Evolutionary conservation across 176 grass and related monocot species (phyloP).

Genomic region (Puccinellia tenuiflora): DNA sequence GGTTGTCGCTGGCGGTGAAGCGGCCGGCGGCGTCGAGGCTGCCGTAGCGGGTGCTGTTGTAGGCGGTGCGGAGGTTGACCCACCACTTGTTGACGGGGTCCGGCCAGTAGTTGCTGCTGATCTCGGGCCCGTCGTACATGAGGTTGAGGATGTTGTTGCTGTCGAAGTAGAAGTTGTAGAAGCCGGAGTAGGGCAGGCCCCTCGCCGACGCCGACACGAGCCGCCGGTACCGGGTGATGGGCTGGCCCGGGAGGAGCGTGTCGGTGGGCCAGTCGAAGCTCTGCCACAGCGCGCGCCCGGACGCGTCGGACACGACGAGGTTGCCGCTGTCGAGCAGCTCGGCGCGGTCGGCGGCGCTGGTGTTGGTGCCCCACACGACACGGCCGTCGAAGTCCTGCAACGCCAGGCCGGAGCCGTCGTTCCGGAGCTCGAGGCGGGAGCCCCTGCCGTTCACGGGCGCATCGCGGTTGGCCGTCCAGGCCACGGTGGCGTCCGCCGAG

Average conservation of each 20-base stretch:
- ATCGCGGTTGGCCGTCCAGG: conserved; percentile 65
- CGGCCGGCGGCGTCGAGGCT: conserved; percentile 27
- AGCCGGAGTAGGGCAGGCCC: conserved; percentile 40
- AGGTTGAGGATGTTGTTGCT: conserved; percentile 61
- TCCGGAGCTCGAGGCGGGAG: conserved; percentile 19
- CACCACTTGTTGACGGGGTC: conserved; percentile 35
- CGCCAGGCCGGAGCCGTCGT: conserved; percentile 9
- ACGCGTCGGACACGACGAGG: conserved; percentile 40
- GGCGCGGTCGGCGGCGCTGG: conserved; percentile 23
- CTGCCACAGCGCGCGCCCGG: conserved; percentile 38
- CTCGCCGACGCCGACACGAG: conserved; percentile 43
- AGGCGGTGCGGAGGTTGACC: conserved; percentile 51
- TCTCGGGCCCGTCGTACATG: conserved; percentile 54
- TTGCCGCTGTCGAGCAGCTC: conserved; percentile 53
- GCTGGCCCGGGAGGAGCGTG: conserved; percentile 51
- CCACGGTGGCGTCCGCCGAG: conserved; percentile 32
- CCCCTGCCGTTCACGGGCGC: conserved; percentile 57
- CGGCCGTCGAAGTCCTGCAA: conserved; percentile 48
- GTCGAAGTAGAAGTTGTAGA: conserved; percentile 62
- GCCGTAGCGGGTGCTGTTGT: conserved; percentile 48
- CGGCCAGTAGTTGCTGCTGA: conserved; percentile 77
- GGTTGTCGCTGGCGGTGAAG: conserved; percentile 52
- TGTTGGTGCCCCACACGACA: conserved; percentile 50
- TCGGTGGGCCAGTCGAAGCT: conserved; percentile 77
- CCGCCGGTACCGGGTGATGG: conserved; percentile 44